A percentile compares a stretch with the other conserved stretches of the same genome.
These are phyloP conservation scores for Volvariella volvacea DNA, from an alignment of 1,284 basidiomycete species.

Conservation along the genomic window DNA sequence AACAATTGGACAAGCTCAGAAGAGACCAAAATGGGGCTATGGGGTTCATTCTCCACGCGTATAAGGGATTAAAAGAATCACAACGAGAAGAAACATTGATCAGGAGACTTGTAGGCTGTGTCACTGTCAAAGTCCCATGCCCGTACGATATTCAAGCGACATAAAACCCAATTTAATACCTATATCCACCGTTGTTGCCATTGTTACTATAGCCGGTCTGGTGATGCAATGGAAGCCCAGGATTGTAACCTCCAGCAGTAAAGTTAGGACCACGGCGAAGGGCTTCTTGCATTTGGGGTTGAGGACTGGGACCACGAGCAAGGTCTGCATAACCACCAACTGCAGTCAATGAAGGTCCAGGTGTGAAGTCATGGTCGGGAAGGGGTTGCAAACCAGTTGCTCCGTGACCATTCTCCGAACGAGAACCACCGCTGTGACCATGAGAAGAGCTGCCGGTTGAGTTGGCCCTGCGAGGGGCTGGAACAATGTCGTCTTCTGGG, in stretches of 20 bases:
- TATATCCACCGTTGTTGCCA: slow-evolving; percentile 11
- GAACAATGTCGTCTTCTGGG: slow-evolving; percentile 36
- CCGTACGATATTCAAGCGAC: too few species aligned
- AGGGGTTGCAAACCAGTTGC: slow-evolving; percentile 28
- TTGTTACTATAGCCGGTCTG: slow-evolving; percentile 38
- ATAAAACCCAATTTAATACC: slow-evolving; percentile 10
- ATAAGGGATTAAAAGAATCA: too few species aligned
- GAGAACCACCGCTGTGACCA: slow-evolving; percentile 17
- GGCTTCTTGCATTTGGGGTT: slow-evolving; percentile 56
- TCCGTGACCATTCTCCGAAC: slow-evolving; percentile 17
- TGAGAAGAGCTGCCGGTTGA: slow-evolving; percentile 67
- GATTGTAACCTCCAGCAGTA: slow-evolving; percentile 38
- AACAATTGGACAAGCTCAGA: too few species aligned
- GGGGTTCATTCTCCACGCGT: too few species aligned
- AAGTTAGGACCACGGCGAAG: slow-evolving; percentile 37
- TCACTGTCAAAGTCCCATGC: too few species aligned
- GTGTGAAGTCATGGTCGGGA: slow-evolving; percentile 79
- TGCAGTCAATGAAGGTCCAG: slow-evolving; percentile 52
- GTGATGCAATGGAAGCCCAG: slow-evolving; percentile 53
- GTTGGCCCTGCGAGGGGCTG: slow-evolving; percentile 42
- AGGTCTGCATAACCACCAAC: slow-evolving; percentile 77
- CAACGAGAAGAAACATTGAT: too few species aligned
- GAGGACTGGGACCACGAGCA: slow-evolving; percentile 56
- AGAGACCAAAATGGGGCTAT: too few species aligned
- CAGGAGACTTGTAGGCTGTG: too few species aligned